Evolutionary conservation across 148 eudicot species (phyloP), one percentile per base, ranked within the genome.

Genomic region (Rhododendron griersonianum): DNA sequence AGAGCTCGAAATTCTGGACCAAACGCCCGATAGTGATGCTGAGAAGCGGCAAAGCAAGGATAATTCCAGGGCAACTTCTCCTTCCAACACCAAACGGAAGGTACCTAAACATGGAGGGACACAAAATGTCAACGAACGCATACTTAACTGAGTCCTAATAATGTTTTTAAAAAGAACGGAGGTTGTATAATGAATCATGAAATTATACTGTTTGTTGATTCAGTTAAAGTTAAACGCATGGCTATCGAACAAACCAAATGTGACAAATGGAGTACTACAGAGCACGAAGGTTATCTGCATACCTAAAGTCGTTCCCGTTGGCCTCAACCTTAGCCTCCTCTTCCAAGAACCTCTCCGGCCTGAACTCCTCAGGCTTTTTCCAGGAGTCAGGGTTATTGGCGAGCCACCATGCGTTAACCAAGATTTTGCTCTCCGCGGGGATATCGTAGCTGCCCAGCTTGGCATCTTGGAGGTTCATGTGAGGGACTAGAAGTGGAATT

Each of bases 31-130:
- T 35, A 8, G 94, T 93, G 57, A 95, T 95, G 33, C 96, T 94
- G 4, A 95, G 87, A 63, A 95, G 92, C 1, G 98, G 98, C 86
- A 95, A 86, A 1, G 98, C 98, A 37, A 93, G 95, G 15, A 93
- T 89, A 37, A 95, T 95, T 23, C 98, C 98, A 0, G 98, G 98
- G 89, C 98, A 95, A 85, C 98, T 95, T 89, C 98, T 91, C 61
- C 98, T 84, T 0, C 98, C 98, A 0, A 93, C 98, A 0, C 98
- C 98, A 35, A 95, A 95, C 1, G 98, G 98, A 30, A 95, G 90
- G 86, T 71, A 71, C 76, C 76, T 71, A 4, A 71, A 71, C 41
- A 1, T 4, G 16, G 7, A 71, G 41, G 39, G 19, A 30, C 41
- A 14, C 39, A 71, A 30, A 14, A 71, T 15, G 19, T 30, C 76